Evolutionary conservation across 257 asterid genomes (phyloP).

Genomic region (Solanum peruvianum): DNA sequence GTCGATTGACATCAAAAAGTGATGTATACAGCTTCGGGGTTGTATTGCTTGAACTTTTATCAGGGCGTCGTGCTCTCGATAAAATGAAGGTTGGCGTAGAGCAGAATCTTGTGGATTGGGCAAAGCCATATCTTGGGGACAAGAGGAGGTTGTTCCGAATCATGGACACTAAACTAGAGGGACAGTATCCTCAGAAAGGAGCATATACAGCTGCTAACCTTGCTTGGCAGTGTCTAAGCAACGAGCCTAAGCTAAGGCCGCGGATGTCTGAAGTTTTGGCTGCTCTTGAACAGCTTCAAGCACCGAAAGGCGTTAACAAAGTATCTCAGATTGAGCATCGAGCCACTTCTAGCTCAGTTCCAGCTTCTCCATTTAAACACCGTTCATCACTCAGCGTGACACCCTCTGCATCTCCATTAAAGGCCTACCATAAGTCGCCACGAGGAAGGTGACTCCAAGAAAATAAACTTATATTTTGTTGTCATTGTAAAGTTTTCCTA

Average conservation of each 20-base stretch:
- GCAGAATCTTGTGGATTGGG: slow-evolving; percentile 80
- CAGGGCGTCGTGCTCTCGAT: slow-evolving; percentile 68
- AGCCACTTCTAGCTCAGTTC: slow-evolving; percentile 10
- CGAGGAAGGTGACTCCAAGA: slow-evolving; percentile 24
- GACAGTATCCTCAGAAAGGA: slow-evolving; percentile 71
- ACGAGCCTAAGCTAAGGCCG: slow-evolving; percentile 55
- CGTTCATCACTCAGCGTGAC: slow-evolving; percentile 29
- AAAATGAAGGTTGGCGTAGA: slow-evolving; percentile 41
- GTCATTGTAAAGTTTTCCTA: neutral
- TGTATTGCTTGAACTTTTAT: slow-evolving; percentile 51
- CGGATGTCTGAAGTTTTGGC: slow-evolving; percentile 51
- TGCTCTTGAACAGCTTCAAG: slow-evolving; percentile 49
- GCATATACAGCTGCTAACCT: slow-evolving; percentile 51
- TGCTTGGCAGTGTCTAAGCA: slow-evolving; percentile 46
- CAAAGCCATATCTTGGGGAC: slow-evolving; percentile 51
- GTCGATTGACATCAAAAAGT: slow-evolving; percentile 56
- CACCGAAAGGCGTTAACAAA: slow-evolving; percentile 20
- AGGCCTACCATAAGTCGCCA: slow-evolving; percentile 29
- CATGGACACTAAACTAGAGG: slow-evolving; percentile 65
- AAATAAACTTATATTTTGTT: neutral
- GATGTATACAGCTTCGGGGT: slow-evolving; percentile 82
- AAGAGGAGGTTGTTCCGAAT: slow-evolving; percentile 53
- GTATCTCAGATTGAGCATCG: slow-evolving; percentile 10
- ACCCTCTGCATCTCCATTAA: slow-evolving; percentile 48
- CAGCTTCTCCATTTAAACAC: slow-evolving; percentile 16